Evolutionary conservation across 1,284 basidiomycete species (phyloP), one percentile per base, ranked within the genome.

Genomic region (Cutaneotrichosporon sp.): DNA sequence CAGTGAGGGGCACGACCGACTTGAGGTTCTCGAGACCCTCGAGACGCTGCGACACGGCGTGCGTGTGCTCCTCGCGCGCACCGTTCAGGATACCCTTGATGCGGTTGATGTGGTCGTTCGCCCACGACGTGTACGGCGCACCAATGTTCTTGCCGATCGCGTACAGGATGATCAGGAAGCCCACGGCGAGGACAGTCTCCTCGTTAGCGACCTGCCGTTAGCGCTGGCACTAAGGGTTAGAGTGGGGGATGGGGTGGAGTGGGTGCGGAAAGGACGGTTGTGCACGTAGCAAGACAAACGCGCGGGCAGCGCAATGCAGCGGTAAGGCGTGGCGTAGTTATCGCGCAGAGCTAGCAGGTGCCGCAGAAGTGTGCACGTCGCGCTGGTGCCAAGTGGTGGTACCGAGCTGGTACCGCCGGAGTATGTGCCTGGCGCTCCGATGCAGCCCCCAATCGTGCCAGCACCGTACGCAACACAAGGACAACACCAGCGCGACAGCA

Each of bases 101-200:
- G 67, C 85, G 85, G 69, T 85, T 77, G 72, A 94, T 88, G 71
- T 93, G 85, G 35, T 81, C 83, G 65, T 88, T 83, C 13, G 94
- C 93, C 94, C 94, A 98, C 69, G 90, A 83, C 65, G 82, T 81
- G 83, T 97, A 97, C 21, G 94, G 93, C 62, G 86, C 86, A 59
- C 85, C 84, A 62, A 86, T 78, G 50, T 81, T 76, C 80, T 86
- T 86, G 68, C 84, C 90, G 67, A 97, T 82, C 76, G 87, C 88
- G 26, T 84, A 82, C 64, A 94, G 84, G 72, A 97, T 84, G 69
- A 96, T 86, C 64, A 89, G 80, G 67, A 88, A 90, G 47, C 88
- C 93, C 50, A 86, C 79, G 38, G 85, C 81, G 37, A 92, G 80
- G 56, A 93, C 84, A 34, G 87, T 85, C 80, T 96, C 92, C 78